A percentile compares a stretch with the other conserved stretches of the same genome.
These are phyloP conservation scores for Pleurotus salmoneostramineus DNA, from an alignment of 768 basidiomycete genomes.

Conservation along the genomic window DNA sequence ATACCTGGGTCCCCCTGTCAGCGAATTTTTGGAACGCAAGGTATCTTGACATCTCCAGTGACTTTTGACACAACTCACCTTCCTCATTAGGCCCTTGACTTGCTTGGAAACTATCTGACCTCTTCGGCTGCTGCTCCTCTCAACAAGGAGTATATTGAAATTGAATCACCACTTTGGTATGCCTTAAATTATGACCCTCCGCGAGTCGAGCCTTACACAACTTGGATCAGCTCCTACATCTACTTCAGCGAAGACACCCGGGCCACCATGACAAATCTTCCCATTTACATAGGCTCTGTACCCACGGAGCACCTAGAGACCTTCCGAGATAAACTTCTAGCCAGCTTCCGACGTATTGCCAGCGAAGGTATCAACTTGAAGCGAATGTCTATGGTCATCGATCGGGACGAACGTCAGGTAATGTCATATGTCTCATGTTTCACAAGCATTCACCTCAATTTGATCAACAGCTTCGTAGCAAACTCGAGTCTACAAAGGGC, in stretches of 20 bases:
- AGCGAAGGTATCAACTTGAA: slow-evolving; percentile 84
- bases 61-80: neutral
- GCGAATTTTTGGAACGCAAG: slow-evolving; percentile 69
- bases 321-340: slow-evolving; percentile 65
- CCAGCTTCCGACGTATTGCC: slow-evolving; percentile 66
- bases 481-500: slow-evolving; percentile 78
- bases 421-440: neutral
- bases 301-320: slow-evolving; percentile 74
- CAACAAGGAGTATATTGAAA: slow-evolving; percentile 91
- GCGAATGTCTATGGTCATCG: slow-evolving; percentile 82
- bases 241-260: slow-evolving; percentile 78
- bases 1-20: slow-evolving; percentile 75
- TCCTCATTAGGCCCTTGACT: slow-evolving; percentile 65
- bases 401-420: slow-evolving; percentile 86
- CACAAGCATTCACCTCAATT: slow-evolving; percentile 6
- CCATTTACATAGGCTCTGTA: slow-evolving; percentile 79
- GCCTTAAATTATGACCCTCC: slow-evolving; percentile 15
- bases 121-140: slow-evolving; percentile 78
- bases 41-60: slow-evolving; percentile 25
- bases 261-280: slow-evolving; percentile 67
- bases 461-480: slow-evolving; percentile 64
- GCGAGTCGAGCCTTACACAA: neutral
- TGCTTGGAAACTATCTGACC: slow-evolving; percentile 85
- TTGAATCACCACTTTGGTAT: slow-evolving; percentile 84
- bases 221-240: slow-evolving; percentile 65